Conservation (phyloP, 768 basidiomycete species). For the Rhodocollybia butyracea region DNA sequence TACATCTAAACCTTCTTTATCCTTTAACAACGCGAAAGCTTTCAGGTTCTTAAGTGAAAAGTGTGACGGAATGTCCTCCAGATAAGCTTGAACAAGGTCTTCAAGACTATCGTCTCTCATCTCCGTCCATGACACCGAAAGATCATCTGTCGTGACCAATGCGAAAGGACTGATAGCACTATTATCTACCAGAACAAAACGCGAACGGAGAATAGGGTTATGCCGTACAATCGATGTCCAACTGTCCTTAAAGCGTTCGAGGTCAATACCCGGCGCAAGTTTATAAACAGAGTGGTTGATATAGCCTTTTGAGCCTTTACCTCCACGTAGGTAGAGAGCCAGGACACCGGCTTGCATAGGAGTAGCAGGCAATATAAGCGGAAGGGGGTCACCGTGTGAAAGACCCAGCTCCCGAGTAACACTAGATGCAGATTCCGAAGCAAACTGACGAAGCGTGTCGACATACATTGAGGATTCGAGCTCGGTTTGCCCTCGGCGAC, state of each 20-base stretch:
- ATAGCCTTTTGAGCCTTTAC: not conserved
- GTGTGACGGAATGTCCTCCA: not conserved
- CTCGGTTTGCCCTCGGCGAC: not conserved
- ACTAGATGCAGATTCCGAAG: not conserved
- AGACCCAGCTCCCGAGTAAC: not conserved
- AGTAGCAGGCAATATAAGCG: conserved; percentile 2
- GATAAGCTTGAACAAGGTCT: not conserved
- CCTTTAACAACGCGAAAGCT: conserved; percentile 1
- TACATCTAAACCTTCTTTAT: conserved; percentile 1
- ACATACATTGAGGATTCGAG: not conserved
- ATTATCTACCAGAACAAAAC: conserved; percentile 6
- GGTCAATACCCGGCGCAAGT: not conserved
- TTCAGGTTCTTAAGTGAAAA: not conserved
- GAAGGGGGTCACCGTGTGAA: conserved; percentile 3
- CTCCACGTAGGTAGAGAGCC: conserved; percentile 2
- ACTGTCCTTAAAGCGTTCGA: not conserved
- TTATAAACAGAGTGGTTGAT: conserved; percentile 7
- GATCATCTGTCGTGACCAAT: not conserved
- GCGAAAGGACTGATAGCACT: conserved; percentile 8
- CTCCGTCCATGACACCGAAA: not conserved
- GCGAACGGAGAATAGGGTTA: conserved; percentile 2
- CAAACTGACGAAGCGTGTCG: not conserved
- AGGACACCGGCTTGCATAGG: conserved; percentile 7
- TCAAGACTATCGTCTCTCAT: not conserved
- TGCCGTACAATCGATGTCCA: conserved; percentile 1